Conservation (phyloP, 257 asterid species). For the Plantago major region DNA sequence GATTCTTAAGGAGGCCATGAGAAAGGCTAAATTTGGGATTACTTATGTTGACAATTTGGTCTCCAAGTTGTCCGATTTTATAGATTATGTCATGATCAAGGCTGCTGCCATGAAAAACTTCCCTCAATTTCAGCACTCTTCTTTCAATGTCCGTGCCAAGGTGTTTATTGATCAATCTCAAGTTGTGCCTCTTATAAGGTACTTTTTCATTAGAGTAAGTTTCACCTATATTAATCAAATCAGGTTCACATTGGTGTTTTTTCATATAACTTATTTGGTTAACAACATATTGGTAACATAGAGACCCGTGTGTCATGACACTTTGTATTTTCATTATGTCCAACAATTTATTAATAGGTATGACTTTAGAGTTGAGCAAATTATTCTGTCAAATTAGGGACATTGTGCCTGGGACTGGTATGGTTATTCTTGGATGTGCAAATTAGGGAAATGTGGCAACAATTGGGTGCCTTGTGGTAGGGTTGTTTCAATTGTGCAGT, state of each 20-base stretch:
- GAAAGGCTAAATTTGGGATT: conserved; percentile 68
- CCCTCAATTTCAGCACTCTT: conserved; percentile 49
- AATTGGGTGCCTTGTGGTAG: background rate
- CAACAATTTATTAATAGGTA: too few species aligned
- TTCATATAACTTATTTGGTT: too few species aligned
- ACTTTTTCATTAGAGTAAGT: background rate
- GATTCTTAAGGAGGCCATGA: conserved; percentile 73
- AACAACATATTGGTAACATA: too few species aligned
- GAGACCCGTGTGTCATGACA: too few species aligned
- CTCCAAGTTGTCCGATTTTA: conserved; percentile 42
- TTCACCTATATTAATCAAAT: too few species aligned
- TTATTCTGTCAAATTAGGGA: too few species aligned
- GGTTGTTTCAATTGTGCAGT: too few species aligned
- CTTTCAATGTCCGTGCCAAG: conserved; percentile 70
- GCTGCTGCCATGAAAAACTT: conserved; percentile 72
- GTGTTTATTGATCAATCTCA: conserved; percentile 51
- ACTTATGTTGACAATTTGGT: conserved; percentile 62
- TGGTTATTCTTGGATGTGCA: background rate
- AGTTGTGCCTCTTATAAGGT: conserved; percentile 85
- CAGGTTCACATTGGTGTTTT: background rate
- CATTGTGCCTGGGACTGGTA: too few species aligned
- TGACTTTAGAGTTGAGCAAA: too few species aligned
- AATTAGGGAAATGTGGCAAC: background rate
- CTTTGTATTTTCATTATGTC: too few species aligned
- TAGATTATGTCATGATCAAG: conserved; percentile 82